Evolutionary conservation across 441 rosid species (phyloP).

Genomic region (Heliophila coronopifolia): DNA sequence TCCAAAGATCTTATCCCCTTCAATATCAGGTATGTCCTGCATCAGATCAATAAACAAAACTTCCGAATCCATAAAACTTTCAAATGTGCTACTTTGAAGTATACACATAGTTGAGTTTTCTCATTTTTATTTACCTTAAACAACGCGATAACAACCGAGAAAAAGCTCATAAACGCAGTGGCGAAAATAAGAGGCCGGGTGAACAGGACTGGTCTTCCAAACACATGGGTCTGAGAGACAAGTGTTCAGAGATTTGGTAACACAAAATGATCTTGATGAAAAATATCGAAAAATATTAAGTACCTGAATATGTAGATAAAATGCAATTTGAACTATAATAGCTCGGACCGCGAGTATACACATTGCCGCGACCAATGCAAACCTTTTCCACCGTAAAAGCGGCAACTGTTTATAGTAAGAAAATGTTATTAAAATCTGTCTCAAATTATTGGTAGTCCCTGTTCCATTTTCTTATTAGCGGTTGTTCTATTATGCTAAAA

Average conservation of each 20-base stretch:
- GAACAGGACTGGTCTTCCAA: constrained; percentile 49
- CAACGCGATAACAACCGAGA: constrained; percentile 87
- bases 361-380: constrained; percentile 85
- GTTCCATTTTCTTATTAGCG: no score
- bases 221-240: constrained; percentile 69
- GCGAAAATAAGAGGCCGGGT: constrained; percentile 79
- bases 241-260: constrained; percentile 6
- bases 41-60: constrained; percentile 5
- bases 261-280: not conserved
- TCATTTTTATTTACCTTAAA: constrained; percentile 57
- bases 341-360: constrained; percentile 93
- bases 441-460: no score
- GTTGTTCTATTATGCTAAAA: no score
- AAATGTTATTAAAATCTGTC: constrained; percentile 17
- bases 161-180: constrained; percentile 94
- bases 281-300: not conserved
- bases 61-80: not conserved
- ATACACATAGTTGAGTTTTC: not conserved
- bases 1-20: constrained; percentile 82
- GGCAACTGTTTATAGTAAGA: constrained; percentile 50
- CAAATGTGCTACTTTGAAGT: not conserved
- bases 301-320: constrained; percentile 89
- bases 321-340: constrained; percentile 80
- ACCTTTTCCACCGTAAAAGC: constrained; percentile 86
- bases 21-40: constrained; percentile 95